A percentile compares a stretch with the other conserved stretches of the same genome.
These are phyloP conservation scores for Sugiyamaella sp. DNA, from an alignment of 1,139 yeast genomes.

Conservation along the genomic window DNA sequence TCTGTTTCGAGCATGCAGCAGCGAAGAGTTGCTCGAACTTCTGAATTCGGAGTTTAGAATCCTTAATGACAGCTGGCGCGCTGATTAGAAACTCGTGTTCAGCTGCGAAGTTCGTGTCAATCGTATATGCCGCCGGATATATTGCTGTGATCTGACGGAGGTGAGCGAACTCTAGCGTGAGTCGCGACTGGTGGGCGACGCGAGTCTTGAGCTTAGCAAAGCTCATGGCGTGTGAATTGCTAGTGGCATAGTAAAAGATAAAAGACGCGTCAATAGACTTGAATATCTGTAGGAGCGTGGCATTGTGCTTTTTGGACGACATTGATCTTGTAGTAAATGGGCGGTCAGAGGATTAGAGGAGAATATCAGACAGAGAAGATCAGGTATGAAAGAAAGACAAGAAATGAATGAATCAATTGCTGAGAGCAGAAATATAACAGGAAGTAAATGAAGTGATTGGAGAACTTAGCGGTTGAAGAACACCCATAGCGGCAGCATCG, in stretches of 20 bases:
- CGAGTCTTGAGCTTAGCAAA: constrained; percentile 27
- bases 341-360: no score
- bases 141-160: constrained; percentile 35
- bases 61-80: constrained; percentile 20
- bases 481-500: no score
- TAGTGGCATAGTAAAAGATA: constrained; percentile 31
- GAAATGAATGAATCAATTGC: no score
- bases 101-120: constrained; percentile 12
- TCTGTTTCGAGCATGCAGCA: no score
- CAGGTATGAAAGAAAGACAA: no score
- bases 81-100: constrained; percentile 12
- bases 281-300: constrained; percentile 23
- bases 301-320: no score
- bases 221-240: constrained; percentile 25
- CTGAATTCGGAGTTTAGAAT: constrained; percentile 15
- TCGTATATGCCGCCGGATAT: constrained; percentile 35
- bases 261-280: constrained; percentile 33
- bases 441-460: no score
- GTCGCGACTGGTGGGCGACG: constrained; percentile 31
- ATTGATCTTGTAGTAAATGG: no score
- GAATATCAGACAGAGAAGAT: no score
- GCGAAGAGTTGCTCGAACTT: constrained; percentile 9
- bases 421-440: no score
- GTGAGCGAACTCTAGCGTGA: constrained; percentile 30
- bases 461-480: no score